Evolutionary conservation across 2,329 filamentous ascomycete species (phyloP).

Genomic region (Exophiala bonariae): DNA sequence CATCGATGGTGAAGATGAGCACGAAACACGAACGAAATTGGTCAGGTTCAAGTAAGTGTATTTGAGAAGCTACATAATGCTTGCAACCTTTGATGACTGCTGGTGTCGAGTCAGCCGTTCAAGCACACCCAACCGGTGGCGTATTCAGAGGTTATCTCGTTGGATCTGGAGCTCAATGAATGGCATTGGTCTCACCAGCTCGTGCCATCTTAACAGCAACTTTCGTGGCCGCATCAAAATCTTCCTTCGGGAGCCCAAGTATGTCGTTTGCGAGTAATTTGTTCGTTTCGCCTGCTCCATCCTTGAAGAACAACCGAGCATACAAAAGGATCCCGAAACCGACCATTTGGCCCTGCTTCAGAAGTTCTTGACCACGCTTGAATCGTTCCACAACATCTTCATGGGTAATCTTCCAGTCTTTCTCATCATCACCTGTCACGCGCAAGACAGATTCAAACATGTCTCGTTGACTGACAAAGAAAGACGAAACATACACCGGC

Average conservation of each 20-base stretch:
- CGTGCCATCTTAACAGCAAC: no score
- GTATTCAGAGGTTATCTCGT: no score
- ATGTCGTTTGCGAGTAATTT: slow-evolving; percentile 15
- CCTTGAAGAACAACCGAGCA: slow-evolving; percentile 52
- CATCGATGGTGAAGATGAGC: not conserved
- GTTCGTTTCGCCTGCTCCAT: slow-evolving; percentile 36
- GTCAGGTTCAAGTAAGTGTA: no score
- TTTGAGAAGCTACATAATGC: no score
- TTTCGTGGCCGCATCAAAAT: slow-evolving; percentile 40
- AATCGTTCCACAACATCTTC: slow-evolving; percentile 51
- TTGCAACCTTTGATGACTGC: no score
- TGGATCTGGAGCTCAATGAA: no score
- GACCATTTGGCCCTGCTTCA: slow-evolving; percentile 44
- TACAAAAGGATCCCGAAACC: slow-evolving; percentile 57
- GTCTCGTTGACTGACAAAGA: slow-evolving; percentile 60
- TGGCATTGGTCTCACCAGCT: no score
- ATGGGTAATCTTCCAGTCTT: slow-evolving; percentile 60
- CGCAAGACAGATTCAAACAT: slow-evolving; percentile 63
- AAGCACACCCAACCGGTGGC: no score
- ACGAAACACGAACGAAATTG: not conserved
- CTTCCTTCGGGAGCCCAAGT: slow-evolving; percentile 23
- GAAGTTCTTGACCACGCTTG: slow-evolving; percentile 44
- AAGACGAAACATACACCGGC: slow-evolving; percentile 55
- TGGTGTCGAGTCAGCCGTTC: no score
- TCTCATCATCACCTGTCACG: slow-evolving; percentile 56